These are phyloP conservation scores for Metschnikowia continentalis DNA, from an alignment of 805 yeast genomes.

Conservation along the genomic window DNA sequence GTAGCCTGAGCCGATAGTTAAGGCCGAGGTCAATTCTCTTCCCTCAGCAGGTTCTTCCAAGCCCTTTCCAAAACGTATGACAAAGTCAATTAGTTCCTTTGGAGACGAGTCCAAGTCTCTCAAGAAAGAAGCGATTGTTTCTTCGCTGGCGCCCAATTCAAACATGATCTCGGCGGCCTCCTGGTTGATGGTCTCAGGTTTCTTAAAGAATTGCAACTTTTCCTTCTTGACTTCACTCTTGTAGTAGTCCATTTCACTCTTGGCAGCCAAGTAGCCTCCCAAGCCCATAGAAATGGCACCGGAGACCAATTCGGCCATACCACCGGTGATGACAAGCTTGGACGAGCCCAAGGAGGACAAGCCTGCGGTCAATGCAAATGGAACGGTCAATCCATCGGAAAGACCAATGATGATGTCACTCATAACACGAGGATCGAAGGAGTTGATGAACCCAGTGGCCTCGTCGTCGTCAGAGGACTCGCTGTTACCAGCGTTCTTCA, in stretches of 20 bases:
- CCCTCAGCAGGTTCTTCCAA: conserved; percentile 93
- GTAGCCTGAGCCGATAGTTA: conserved; percentile 86
- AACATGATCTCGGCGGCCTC: conserved; percentile 77
- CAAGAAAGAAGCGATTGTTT: conserved; percentile 68
- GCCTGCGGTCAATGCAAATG: conserved; percentile 98
- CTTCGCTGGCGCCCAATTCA: conserved; percentile 69
- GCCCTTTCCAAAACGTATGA: conserved; percentile 86
- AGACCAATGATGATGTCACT: conserved; percentile 91
- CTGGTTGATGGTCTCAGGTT: conserved; percentile 61
- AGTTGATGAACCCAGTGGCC: conserved; percentile 40
- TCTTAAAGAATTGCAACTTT: conserved; percentile 61
- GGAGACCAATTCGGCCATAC: conserved; percentile 92
- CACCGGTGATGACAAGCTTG: conserved; percentile 92
- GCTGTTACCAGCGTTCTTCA: conserved; percentile 21
- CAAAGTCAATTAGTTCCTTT: conserved; percentile 75
- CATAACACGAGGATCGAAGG: conserved; percentile 86
- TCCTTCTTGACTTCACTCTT: conserved; percentile 67
- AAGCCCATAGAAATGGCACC: conserved; percentile 98
- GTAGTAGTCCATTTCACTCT: conserved; percentile 77
- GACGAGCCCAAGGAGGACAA: conserved; percentile 86
- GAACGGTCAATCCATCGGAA: conserved; percentile 94
- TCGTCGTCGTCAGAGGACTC: conserved; percentile 19
- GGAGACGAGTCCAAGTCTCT: conserved; percentile 78
- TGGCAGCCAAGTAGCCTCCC: conserved; percentile 95
- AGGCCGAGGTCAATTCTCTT: conserved; percentile 81